phyloP scores from a whole-genome alignment of 495 filamentous ascomycete genomes.

The Chaetomium fimeti region DNA sequence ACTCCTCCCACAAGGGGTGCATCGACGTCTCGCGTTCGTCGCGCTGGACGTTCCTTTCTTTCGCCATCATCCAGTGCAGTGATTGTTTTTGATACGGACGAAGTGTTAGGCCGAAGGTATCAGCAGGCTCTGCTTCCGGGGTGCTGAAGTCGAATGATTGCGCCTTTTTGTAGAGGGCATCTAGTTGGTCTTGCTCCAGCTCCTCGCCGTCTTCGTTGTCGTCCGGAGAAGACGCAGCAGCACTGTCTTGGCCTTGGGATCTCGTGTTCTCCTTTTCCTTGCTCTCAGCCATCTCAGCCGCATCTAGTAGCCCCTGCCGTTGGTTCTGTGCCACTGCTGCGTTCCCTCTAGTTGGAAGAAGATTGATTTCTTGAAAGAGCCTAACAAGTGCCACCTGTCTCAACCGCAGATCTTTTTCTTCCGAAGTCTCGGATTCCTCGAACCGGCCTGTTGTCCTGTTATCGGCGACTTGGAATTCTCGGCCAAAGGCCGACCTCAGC shows the following conservation, averaged over 20 bases:
- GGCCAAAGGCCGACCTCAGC: constrained; percentile 63
- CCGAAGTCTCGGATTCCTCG: constrained; percentile 78
- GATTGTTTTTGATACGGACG: constrained; percentile 96
- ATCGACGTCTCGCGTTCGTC: constrained; percentile 68
- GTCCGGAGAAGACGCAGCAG: constrained; percentile 52
- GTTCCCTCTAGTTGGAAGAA: constrained; percentile 70
- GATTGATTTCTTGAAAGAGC: constrained; percentile 83
- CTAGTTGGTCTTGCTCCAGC: constrained; percentile 92
- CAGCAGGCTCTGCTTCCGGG: constrained; percentile 75
- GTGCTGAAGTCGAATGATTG: constrained; percentile 96
- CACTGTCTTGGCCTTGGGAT: constrained; percentile 42
- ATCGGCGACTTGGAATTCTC: constrained; percentile 57
- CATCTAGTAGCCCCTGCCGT: constrained; percentile 76
- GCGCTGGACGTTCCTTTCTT: constrained; percentile 76
- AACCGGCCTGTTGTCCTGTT: constrained; percentile 62
- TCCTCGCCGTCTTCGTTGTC: constrained; percentile 83
- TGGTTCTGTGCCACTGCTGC: constrained; percentile 76
- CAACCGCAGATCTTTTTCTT: constrained; percentile 80
- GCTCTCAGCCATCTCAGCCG: constrained; percentile 80
- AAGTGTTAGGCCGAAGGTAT: constrained; percentile 76
- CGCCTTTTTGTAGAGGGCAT: constrained; percentile 90
- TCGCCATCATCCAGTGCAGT: constrained; percentile 90
- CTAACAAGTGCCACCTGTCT: constrained; percentile 85
- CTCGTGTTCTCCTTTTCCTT: constrained; percentile 57
- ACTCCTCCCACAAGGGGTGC: constrained; percentile 98